phyloP scores from a whole-genome alignment of 805 yeast genomes.

The Groenewaldozyma tartarivorans region DNA sequence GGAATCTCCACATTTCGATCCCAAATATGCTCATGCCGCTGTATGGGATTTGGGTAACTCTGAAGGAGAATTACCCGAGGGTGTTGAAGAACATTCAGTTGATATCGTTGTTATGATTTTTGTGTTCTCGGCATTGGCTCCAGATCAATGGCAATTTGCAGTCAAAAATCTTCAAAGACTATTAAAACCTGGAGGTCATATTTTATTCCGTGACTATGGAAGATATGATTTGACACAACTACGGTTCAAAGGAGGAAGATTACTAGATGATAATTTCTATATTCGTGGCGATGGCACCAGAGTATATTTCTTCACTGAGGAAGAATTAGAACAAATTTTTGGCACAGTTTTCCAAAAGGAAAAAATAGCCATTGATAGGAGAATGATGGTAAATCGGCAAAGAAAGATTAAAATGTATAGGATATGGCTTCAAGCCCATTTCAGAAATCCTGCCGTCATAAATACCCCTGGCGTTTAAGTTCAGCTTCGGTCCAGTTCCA shows the following conservation, averaged over 20 bases:
- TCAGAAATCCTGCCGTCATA: constrained; percentile 31
- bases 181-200: constrained; percentile 87
- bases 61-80: constrained; percentile 69
- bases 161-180: constrained; percentile 57
- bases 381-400: constrained; percentile 85
- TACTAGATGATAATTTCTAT: constrained; percentile 86
- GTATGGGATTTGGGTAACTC: constrained; percentile 93
- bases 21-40: constrained; percentile 61
- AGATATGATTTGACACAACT: constrained; percentile 94
- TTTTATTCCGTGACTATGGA: constrained; percentile 89
- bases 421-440: constrained; percentile 93
- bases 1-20: constrained; percentile 48
- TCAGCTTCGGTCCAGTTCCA: constrained; percentile 75
- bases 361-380: constrained; percentile 79
- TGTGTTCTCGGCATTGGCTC: constrained; percentile 86
- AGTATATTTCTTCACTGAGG: constrained; percentile 94
- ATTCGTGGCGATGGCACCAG: constrained; percentile 97
- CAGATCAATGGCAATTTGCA: constrained; percentile 84
- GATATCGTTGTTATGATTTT: constrained; percentile 93
- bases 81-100: constrained; percentile 68
- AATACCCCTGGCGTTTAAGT: constrained; percentile 21
- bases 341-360: constrained; percentile 53
- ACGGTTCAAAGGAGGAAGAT: constrained; percentile 78
- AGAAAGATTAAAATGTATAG: constrained; percentile 91
- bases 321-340: constrained; percentile 72